Conservation (phyloP, 352 stramenopile genomes). For the Globisporangium carolinianum region DNA sequence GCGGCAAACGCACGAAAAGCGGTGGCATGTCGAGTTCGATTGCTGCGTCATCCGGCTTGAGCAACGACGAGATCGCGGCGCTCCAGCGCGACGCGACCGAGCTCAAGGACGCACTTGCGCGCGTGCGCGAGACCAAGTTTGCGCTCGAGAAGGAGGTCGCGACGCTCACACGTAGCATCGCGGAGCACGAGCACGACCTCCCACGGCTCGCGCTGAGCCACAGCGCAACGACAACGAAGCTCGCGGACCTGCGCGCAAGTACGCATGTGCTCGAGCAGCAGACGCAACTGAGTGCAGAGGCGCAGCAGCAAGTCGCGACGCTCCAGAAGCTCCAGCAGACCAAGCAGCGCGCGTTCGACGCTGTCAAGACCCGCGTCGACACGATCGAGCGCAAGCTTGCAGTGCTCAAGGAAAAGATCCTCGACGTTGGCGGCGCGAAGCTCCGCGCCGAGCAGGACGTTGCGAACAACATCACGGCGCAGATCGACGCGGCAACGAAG, state of each 20-base stretch:
- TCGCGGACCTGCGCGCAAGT: slow-evolving; percentile 54
- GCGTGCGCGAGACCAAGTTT: slow-evolving; percentile 54
- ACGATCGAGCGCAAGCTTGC: slow-evolving; percentile 77
- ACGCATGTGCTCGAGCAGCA: slow-evolving; percentile 78
- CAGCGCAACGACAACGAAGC: slow-evolving; percentile 49
- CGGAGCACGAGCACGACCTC: slow-evolving; percentile 85
- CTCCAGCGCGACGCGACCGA: slow-evolving; percentile 52
- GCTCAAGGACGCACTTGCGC: slow-evolving; percentile 43
- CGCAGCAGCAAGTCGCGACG: slow-evolving; percentile 81
- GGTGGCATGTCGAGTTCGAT: slow-evolving; percentile 91
- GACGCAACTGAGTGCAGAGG: slow-evolving; percentile 79
- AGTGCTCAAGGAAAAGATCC: slow-evolving; percentile 92
- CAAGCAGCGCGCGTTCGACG: slow-evolving; percentile 85
- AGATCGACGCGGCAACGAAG: slow-evolving; percentile 88
- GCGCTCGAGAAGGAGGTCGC: slow-evolving; percentile 83
- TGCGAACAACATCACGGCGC: slow-evolving; percentile 68
- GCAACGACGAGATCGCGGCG: slow-evolving; percentile 47
- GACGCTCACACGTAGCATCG: slow-evolving; percentile 80
- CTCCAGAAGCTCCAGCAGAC: slow-evolving; percentile 79
- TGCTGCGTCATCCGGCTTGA: slow-evolving; percentile 26
- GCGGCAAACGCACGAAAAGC: slow-evolving; percentile 89
- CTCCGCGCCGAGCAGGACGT: slow-evolving; percentile 93
- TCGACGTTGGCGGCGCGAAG: slow-evolving; percentile 92
- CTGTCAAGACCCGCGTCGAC: slow-evolving; percentile 55
- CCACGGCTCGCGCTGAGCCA: slow-evolving; percentile 89